Evolutionary conservation across 2,329 filamentous ascomycete genomes (phyloP).

Genomic region (Penicillium fuscoglaucum): DNA sequence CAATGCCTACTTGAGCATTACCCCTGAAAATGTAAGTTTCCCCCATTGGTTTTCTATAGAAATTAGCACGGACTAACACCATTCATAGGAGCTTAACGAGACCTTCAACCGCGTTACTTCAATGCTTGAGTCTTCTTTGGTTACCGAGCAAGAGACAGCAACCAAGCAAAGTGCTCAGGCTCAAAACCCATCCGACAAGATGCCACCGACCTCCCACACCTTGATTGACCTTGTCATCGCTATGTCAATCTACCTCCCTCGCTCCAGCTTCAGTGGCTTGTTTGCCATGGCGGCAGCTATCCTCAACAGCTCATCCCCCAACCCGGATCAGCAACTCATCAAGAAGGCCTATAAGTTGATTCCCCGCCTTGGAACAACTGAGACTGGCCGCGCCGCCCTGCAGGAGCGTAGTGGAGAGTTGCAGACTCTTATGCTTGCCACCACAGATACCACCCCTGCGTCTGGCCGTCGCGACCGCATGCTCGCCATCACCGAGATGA

Average conservation of each 20-base stretch:
- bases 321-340: constrained; percentile 79
- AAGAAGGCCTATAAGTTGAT: constrained; percentile 99
- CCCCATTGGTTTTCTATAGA: not conserved
- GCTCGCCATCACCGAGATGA: constrained; percentile 74
- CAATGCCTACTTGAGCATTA: constrained; percentile 90
- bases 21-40: constrained; percentile 58
- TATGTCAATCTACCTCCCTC: constrained; percentile 88
- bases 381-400: constrained; percentile 73
- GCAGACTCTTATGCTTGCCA: constrained; percentile 75
- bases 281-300: constrained; percentile 85
- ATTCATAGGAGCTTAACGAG: constrained; percentile 68
- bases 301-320: constrained; percentile 61
- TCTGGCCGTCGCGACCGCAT: constrained; percentile 85
- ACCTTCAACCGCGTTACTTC: constrained; percentile 85
- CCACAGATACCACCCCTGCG: constrained; percentile 79
- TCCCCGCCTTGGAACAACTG: constrained; percentile 80
- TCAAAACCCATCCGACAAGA: constrained; percentile 65
- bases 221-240: constrained; percentile 96
- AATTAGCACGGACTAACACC: constrained; percentile 14
- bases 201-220: constrained; percentile 91
- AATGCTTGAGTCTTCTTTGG: constrained; percentile 74
- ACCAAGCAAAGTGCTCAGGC: constrained; percentile 64
- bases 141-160: constrained; percentile 63
- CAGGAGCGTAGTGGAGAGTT: constrained; percentile 73
- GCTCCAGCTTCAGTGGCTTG: constrained; percentile 78